Conservation (phyloP, 306 rosid species). For the Pueraria montana region DNA sequence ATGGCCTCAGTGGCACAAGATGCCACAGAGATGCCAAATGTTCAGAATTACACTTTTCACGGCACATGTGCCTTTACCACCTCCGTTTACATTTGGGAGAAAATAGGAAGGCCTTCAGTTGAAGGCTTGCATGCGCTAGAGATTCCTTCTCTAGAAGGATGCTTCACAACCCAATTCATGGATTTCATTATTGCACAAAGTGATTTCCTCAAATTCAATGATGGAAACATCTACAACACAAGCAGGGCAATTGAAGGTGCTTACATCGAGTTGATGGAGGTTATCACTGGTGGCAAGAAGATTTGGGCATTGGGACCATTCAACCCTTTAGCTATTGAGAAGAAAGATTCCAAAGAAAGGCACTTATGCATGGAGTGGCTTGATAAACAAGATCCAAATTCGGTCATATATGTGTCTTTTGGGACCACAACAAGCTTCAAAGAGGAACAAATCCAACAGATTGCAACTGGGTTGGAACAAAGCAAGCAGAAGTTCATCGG, state of each 20-base stretch:
- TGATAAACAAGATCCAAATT: too few relatives aligned
- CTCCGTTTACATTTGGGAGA: conserved; percentile 30
- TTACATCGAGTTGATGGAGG: conserved; percentile 57
- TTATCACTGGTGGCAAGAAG: too few relatives aligned
- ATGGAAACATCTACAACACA: conserved; percentile 62
- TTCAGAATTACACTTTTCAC: conserved; percentile 61
- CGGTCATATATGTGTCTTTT: too few relatives aligned
- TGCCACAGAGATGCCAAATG: conserved; percentile 49
- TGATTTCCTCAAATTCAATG: conserved; percentile 22
- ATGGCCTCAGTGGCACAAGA: conserved; percentile 66
- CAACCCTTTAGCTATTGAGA: too few relatives aligned
- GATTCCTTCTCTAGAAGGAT: conserved; percentile 61
- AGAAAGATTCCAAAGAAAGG: too few relatives aligned
- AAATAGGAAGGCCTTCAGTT: background rate
- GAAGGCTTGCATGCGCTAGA: conserved; percentile 1
- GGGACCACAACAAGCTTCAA: too few relatives aligned
- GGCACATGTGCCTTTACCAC: conserved; percentile 55
- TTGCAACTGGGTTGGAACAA: too few relatives aligned
- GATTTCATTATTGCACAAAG: conserved; percentile 34
- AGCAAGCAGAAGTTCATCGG: too few relatives aligned
- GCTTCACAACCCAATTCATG: conserved; percentile 49
- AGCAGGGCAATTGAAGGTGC: conserved; percentile 55
- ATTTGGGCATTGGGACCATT: too few relatives aligned
- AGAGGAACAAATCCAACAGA: too few relatives aligned
- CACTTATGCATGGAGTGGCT: too few relatives aligned